Conservation (phyloP, 495 filamentous ascomycete species). For the Geopyxis carbonaria region DNA sequence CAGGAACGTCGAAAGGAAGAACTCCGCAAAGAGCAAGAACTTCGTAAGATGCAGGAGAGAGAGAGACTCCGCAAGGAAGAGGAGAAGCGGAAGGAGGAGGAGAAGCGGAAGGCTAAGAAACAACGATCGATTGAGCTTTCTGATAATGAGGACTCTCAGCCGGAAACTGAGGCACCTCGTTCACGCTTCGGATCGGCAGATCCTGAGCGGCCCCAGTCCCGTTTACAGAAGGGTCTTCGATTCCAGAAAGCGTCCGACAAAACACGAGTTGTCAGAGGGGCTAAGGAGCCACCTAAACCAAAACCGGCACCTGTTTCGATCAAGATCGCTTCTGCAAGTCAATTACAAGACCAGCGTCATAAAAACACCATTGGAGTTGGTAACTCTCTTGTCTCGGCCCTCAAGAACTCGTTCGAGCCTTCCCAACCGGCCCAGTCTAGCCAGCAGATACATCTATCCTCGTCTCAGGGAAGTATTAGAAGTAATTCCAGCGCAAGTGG, state of each 20-base stretch:
- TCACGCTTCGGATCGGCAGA: conserved; percentile 3
- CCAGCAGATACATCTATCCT: conserved; percentile 6
- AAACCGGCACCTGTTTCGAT: conserved; percentile 20
- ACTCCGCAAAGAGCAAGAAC: conserved; percentile 23
- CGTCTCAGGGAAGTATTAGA: conserved; percentile 16
- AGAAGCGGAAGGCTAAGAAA: conserved; percentile 32
- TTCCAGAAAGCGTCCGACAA: conserved; percentile 17
- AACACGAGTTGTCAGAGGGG: conserved; percentile 12
- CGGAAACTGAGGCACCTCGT: not conserved
- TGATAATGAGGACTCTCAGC: not conserved
- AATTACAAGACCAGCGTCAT: conserved; percentile 19
- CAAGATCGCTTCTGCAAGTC: conserved; percentile 24
- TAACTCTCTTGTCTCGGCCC: conserved; percentile 19
- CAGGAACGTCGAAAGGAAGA: conserved; percentile 8
- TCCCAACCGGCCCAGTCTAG: conserved; percentile 5
- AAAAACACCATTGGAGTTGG: conserved; percentile 14
- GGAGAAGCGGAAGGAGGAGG: conserved; percentile 29
- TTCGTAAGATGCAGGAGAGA: conserved; percentile 5
- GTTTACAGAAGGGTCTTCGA: conserved; percentile 2
- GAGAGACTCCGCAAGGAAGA: conserved; percentile 1
- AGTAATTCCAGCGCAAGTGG: conserved; percentile 3
- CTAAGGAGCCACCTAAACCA: conserved; percentile 12
- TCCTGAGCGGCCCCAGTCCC: conserved; percentile 1
- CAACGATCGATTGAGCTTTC: not conserved
- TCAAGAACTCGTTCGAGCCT: conserved; percentile 23